Percentiles rank a stretch among this genome's conserved stretches.
Conservation (phyloP, 257 asterid species). For the Solanum tarijense region DNA sequence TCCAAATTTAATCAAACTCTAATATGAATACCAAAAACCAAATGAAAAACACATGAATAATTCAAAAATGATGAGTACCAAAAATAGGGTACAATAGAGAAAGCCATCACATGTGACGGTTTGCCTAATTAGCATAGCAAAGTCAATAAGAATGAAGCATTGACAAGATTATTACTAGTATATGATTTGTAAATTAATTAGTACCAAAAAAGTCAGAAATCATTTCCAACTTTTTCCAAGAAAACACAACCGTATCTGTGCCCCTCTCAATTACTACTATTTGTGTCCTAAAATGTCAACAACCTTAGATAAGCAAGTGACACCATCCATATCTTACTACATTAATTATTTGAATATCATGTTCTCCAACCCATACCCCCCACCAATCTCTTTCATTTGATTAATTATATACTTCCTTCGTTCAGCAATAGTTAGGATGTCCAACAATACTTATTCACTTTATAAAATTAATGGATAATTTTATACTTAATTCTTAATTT, state of each 20-base stretch:
- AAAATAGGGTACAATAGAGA: not conserved
- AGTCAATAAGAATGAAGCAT: constrained; percentile 28
- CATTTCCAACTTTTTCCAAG: constrained; percentile 18
- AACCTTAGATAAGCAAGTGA: constrained; percentile 22
- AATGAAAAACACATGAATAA: too few relatives aligned
- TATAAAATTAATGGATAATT: too few relatives aligned
- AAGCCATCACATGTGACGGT: constrained; percentile 10
- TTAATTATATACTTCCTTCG: not conserved
- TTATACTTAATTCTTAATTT: too few relatives aligned
- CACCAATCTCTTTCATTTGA: not conserved
- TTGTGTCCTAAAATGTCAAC: constrained; percentile 30
- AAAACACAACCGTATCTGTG: constrained; percentile 9
- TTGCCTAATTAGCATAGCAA: not conserved
- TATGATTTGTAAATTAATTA: not conserved
- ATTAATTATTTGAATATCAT: not conserved
- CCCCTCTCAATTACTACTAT: constrained; percentile 4
- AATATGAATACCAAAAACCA: too few relatives aligned
- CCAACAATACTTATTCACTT: too few relatives aligned
- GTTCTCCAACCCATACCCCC: not conserved
- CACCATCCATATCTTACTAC: constrained; percentile 3
- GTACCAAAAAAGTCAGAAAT: constrained; percentile 14
- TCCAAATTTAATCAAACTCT: too few relatives aligned
- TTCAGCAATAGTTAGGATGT: too few relatives aligned
- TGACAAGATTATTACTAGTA: constrained; percentile 1
- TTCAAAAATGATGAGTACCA: not conserved